These are phyloP conservation scores for Fusarium bulbicola DNA, from an alignment of 2,329 filamentous ascomycete species.

Conservation along the genomic window DNA sequence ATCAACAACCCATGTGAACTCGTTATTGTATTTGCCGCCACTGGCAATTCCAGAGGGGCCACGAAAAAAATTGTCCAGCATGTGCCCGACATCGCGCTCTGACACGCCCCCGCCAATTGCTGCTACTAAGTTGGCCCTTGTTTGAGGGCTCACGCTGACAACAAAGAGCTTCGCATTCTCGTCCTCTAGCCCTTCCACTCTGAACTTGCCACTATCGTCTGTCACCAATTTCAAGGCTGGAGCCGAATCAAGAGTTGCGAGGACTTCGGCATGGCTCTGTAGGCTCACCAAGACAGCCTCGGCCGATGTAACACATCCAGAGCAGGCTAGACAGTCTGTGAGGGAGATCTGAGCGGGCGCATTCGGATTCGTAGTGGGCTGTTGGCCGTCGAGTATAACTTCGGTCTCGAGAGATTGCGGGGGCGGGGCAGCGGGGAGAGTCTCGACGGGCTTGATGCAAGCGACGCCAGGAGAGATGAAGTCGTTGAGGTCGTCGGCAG, in stretches of 20 bases:
- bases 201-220: constrained; percentile 46
- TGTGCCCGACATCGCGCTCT: constrained; percentile 77
- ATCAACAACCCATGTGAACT: constrained; percentile 90
- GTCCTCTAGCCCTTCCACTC: constrained; percentile 63
- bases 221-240: constrained; percentile 57
- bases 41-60: constrained; percentile 73
- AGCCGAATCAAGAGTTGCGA: constrained; percentile 79
- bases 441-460: constrained; percentile 97
- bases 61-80: constrained; percentile 81
- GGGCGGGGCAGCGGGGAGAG: constrained; percentile 71
- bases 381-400: constrained; percentile 91
- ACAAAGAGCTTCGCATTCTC: constrained; percentile 81
- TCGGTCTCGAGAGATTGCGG: constrained; percentile 69
- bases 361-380: constrained; percentile 62
- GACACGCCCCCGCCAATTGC: constrained; percentile 78
- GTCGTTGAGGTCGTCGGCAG: constrained; percentile 96
- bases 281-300: constrained; percentile 96
- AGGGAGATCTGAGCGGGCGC: constrained; percentile 91
- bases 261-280: constrained; percentile 92
- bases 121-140: constrained; percentile 86
- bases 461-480: constrained; percentile 98
- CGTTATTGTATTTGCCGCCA: constrained; percentile 77
- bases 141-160: constrained; percentile 92
- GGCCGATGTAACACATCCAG: constrained; percentile 95
- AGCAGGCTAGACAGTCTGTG: constrained; percentile 96